Base-by-base conservation (phyloP, 139 green algal genomes). In the Closterium sp. region DNA sequence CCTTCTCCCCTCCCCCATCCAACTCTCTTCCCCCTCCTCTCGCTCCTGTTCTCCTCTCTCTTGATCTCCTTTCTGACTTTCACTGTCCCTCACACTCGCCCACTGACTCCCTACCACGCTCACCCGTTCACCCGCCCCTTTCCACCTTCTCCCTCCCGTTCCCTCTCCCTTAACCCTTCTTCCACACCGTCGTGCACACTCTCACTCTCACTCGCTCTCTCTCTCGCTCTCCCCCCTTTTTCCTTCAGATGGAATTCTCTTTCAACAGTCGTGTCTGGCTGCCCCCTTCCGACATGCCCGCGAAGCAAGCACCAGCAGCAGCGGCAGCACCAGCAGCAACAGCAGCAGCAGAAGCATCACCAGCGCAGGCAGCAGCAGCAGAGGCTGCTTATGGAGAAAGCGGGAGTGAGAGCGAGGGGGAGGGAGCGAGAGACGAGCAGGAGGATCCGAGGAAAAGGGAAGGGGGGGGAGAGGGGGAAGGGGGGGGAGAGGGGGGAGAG, bases 221-320 rank as follows among this genome's bases (percentile, higher is more conserved):
- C 87, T 90, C 43, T 34, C 87, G 90, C 87, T 21, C 4, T 38
- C 0, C 84, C 33, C 0, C 33, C 23, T 21, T 81, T 12, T 7
- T 7, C 88, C 84, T 12, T 12, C 90, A 93, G 91, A 96, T 98
- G 94, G 86, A 93, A 91, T 97, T 97, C 90, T 94, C 92, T 34
- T 96, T 96, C 90, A 88, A 66, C 87, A 69, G 23, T 4, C 86
- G 81, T 3, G 69, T 34, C 23, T 96, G 94, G 94, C 21, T 87
- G 83, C 93, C 88, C 55, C 55, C 55, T 76, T 76, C 55, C 55
- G 55, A 76, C 0, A 76, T 76, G 55, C 55, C 55, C 12, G 55
- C 23, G 55, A 76, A 76, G 4, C 55, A 16, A 38, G 85, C 85
- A 31, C 9, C 12, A 28, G 32, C 25, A 36, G 33, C 87, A 83